Conservation (phyloP, 1,284 basidiomycete species). For the Sanghuangporus sanghuang region DNA sequence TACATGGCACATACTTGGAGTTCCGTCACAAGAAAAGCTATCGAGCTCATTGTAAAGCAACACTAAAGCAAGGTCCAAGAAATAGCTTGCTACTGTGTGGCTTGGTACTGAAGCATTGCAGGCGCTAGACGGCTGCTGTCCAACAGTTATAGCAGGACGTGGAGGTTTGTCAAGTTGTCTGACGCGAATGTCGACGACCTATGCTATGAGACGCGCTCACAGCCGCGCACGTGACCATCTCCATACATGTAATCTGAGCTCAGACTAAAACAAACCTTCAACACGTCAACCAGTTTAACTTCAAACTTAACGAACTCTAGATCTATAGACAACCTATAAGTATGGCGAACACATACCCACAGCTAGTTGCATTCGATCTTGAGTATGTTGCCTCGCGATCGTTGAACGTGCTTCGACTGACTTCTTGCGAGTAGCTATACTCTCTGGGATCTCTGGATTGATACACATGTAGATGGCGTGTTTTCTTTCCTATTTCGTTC, state of each 20-base stretch:
- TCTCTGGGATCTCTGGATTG: constrained; percentile 82
- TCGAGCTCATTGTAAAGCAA: constrained; percentile 34
- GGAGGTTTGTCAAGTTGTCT: not conserved
- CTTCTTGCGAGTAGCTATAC: constrained; percentile 53
- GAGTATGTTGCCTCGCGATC: constrained; percentile 49
- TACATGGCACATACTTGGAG: constrained; percentile 33
- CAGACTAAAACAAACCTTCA: not conserved
- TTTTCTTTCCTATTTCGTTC: not conserved
- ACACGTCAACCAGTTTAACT: not conserved
- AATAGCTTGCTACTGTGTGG: not conserved
- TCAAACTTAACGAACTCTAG: too few relatives aligned
- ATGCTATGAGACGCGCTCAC: not conserved
- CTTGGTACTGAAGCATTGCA: not conserved
- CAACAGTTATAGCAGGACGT: not conserved
- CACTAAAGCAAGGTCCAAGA: not conserved
- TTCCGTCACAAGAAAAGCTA: constrained; percentile 43
- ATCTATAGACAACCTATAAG: not conserved
- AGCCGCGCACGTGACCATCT: not conserved
- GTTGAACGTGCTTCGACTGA: not conserved
- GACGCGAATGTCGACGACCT: not conserved
- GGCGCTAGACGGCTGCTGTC: not conserved
- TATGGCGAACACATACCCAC: constrained; percentile 35
- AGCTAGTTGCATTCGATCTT: constrained; percentile 77
- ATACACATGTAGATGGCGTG: constrained; percentile 57
- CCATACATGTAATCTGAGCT: too few relatives aligned